Evolutionary conservation across 2,329 filamentous ascomycete species (phyloP).

Genomic region (Aspergillus aculeatinus): DNA sequence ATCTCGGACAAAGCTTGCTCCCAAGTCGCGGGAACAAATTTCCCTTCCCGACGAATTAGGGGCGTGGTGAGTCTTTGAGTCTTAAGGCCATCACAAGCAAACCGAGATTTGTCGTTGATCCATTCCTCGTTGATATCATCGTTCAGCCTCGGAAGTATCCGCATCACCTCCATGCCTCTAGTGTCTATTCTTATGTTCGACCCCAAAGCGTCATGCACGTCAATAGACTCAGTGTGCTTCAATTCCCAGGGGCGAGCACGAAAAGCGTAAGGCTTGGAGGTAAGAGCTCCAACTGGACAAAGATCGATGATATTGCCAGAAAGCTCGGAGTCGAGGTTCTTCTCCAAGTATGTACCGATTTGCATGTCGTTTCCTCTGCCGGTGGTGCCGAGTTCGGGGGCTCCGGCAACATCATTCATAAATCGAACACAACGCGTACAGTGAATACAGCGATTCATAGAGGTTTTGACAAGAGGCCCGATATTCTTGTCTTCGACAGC

Average conservation of each 20-base stretch:
- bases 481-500: slow-evolving; percentile 99
- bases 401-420: slow-evolving; percentile 94
- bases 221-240: slow-evolving; percentile 92
- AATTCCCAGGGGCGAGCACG: slow-evolving; percentile 95
- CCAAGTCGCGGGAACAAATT: slow-evolving; percentile 92
- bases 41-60: slow-evolving; percentile 80
- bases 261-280: slow-evolving; percentile 97
- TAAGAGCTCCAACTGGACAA: slow-evolving; percentile 93
- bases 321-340: slow-evolving; percentile 88
- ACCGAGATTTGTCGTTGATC: slow-evolving; percentile 98
- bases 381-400: slow-evolving; percentile 88
- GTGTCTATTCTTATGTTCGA: slow-evolving; percentile 94
- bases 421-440: slow-evolving; percentile 98
- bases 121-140: slow-evolving; percentile 99
- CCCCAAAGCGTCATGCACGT: slow-evolving; percentile 87
- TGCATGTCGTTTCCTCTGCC: slow-evolving; percentile 96
- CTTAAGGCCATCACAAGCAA: slow-evolving; percentile 93
- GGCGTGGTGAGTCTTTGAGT: slow-evolving; percentile 94
- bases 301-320: slow-evolving; percentile 98
- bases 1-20: slow-evolving; percentile 92
- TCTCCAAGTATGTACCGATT: slow-evolving; percentile 96
- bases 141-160: slow-evolving; percentile 86
- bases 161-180: slow-evolving; percentile 93
- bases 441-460: slow-evolving; percentile 99
- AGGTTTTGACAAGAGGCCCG: slow-evolving; percentile 95